A percentile compares a stretch with the other conserved stretches of the same genome.
Evolutionary conservation across 805 yeast species (phyloP).

Genomic region (Starmerella vaccinii): DNA sequence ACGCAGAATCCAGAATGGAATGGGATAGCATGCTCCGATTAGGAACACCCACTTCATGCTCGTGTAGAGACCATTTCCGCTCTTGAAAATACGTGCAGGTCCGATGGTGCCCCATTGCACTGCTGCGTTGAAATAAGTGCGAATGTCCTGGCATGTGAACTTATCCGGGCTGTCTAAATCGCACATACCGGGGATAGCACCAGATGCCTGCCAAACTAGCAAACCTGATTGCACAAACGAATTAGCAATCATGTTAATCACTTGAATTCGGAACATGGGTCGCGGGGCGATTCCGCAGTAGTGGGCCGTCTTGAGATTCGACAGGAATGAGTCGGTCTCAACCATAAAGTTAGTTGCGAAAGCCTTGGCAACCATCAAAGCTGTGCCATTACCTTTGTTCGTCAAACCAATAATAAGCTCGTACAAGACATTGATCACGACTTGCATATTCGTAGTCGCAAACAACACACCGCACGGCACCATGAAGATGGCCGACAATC

Average conservation of each 20-base stretch:
- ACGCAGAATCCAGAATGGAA: slow-evolving; percentile 32
- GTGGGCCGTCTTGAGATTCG: slow-evolving; percentile 46
- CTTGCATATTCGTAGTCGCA: slow-evolving; percentile 40
- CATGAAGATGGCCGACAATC: slow-evolving; percentile 41
- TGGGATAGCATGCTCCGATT: slow-evolving; percentile 37
- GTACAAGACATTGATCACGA: slow-evolving; percentile 41
- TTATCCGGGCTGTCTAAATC: slow-evolving; percentile 27
- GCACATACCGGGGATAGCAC: slow-evolving; percentile 29
- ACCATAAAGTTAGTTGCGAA: slow-evolving; percentile 51
- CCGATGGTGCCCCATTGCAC: slow-evolving; percentile 39
- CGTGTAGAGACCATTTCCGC: slow-evolving; percentile 42
- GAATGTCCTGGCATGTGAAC: slow-evolving; percentile 33
- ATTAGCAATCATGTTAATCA: slow-evolving; percentile 28
- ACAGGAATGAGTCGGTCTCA: slow-evolving; percentile 51
- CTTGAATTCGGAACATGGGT: slow-evolving; percentile 43
- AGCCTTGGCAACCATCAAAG: slow-evolving; percentile 42
- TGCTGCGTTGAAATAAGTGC: slow-evolving; percentile 42
- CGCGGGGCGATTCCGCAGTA: slow-evolving; percentile 51
- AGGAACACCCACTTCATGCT: slow-evolving; percentile 52
- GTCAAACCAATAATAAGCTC: slow-evolving; percentile 48
- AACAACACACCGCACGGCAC: slow-evolving; percentile 41
- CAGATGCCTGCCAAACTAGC: slow-evolving; percentile 30
- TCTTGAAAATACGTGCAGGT: slow-evolving; percentile 34
- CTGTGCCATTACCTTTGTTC: slow-evolving; percentile 45
- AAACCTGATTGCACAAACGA: slow-evolving; percentile 28